Evolutionary conservation across 164 flowering plant species (phyloP).

Genomic region (Magnolia officinalis): DNA sequence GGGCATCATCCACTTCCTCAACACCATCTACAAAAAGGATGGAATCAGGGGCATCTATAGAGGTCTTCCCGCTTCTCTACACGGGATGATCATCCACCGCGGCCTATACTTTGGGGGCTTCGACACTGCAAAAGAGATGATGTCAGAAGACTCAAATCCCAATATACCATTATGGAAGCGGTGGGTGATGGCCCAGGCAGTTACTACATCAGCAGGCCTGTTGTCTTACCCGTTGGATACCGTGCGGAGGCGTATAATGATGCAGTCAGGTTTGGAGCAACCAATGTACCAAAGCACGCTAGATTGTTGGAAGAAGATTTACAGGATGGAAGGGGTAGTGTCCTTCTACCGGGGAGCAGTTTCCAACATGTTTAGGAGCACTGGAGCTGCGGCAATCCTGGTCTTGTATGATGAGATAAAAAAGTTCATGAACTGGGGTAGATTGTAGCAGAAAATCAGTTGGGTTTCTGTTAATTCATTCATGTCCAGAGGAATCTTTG

Average conservation of each 20-base stretch:
- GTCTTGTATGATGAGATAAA: conserved; percentile 90
- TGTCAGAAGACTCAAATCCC: conserved; percentile 43
- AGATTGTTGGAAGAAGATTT: conserved; percentile 93
- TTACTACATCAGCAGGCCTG: conserved; percentile 89
- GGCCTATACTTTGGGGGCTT: conserved; percentile 98
- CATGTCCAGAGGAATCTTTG: background rate
- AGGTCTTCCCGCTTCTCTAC: conserved; percentile 93
- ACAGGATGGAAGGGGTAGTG: conserved; percentile 58
- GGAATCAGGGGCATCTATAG: conserved; percentile 81
- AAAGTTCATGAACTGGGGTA: conserved; percentile 72
- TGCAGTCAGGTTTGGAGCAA: conserved; percentile 81
- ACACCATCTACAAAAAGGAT: conserved; percentile 60
- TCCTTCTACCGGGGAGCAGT: conserved; percentile 90
- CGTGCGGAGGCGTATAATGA: conserved; percentile 95
- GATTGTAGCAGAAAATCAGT: conserved; percentile 26
- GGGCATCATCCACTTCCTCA: conserved; percentile 77
- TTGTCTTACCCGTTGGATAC: conserved; percentile 92
- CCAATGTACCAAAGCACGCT: conserved; percentile 66
- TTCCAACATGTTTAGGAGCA: conserved; percentile 89
- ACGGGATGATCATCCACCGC: conserved; percentile 88
- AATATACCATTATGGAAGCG: conserved; percentile 78
- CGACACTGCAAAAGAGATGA: conserved; percentile 78
- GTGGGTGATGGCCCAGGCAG: conserved; percentile 88
- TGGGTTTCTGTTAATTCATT: background rate
- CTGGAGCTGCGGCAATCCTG: conserved; percentile 91